These are phyloP conservation scores for Cladobotryum protrusum DNA, from an alignment of 2,329 filamentous ascomycete genomes.

Conservation along the genomic window DNA sequence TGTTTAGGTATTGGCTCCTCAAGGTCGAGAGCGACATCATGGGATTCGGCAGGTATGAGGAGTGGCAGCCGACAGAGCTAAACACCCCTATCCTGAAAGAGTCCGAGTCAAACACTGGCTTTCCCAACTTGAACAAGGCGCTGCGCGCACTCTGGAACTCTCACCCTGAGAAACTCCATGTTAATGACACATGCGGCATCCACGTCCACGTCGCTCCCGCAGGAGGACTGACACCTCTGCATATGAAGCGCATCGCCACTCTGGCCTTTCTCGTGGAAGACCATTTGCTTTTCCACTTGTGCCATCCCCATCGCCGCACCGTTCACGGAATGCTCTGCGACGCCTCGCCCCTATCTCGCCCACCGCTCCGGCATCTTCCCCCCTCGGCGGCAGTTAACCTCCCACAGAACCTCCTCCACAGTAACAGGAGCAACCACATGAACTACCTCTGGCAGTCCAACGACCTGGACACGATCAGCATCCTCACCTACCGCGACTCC, in stretches of 20 bases:
- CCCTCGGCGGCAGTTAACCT: slow-evolving; percentile 1
- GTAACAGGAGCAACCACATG: not conserved
- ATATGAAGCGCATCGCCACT: slow-evolving; percentile 74
- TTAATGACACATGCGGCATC: slow-evolving; percentile 11
- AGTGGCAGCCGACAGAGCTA: slow-evolving; percentile 9
- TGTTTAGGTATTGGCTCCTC: slow-evolving; percentile 10
- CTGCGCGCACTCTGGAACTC: slow-evolving; percentile 3
- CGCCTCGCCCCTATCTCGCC: not conserved
- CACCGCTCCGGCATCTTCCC: not conserved
- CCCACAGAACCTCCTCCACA: slow-evolving; percentile 1
- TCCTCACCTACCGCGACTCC: not conserved
- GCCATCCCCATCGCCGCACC: not conserved
- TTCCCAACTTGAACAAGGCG: slow-evolving; percentile 8
- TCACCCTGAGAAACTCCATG: not conserved
- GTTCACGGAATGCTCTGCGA: not conserved
- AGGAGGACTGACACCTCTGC: slow-evolving; percentile 48
- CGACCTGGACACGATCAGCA: not conserved
- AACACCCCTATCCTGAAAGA: slow-evolving; percentile 14
- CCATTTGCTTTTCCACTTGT: slow-evolving; percentile 12
- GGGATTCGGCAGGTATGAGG: not conserved
- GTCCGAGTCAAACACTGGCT: slow-evolving; percentile 8
- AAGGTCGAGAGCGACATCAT: slow-evolving; percentile 1
- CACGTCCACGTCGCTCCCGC: slow-evolving; percentile 13
- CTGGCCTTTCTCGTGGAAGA: slow-evolving; percentile 41
- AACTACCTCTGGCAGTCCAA: slow-evolving; percentile 1